A percentile compares a stretch with the other conserved stretches of the same genome.
These are phyloP conservation scores for Rubia occidens DNA, from an alignment of 305 asterid species.

Conservation along the genomic window DNA sequence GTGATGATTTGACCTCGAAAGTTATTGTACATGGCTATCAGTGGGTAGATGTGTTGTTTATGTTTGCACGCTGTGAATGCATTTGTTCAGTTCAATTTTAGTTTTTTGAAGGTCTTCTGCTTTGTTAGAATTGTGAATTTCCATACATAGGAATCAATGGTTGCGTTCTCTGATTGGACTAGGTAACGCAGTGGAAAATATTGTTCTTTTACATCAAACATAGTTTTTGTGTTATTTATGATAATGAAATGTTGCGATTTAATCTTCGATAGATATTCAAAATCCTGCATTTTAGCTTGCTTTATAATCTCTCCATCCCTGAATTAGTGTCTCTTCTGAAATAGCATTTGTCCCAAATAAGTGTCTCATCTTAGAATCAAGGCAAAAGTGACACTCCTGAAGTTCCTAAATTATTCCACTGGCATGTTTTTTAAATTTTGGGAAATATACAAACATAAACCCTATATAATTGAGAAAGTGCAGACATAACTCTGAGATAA, in stretches of 20 bases:
- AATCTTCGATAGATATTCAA: background rate
- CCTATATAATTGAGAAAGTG: too few species aligned
- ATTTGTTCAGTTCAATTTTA: background rate
- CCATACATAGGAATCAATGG: background rate
- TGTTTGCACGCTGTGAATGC: conserved; percentile 5
- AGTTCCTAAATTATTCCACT: background rate
- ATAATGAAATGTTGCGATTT: too few species aligned
- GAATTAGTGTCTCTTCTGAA: background rate
- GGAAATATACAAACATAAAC: too few species aligned
- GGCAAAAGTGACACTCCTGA: background rate
- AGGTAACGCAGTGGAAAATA: background rate
- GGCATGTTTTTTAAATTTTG: too few species aligned
- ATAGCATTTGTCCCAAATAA: background rate
- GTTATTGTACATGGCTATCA: conserved; percentile 90
- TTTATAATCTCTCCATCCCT: background rate
- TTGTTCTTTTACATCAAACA: background rate
- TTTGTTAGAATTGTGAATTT: conserved; percentile 5
- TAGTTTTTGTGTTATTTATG: background rate
- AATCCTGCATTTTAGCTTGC: background rate
- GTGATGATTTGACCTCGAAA: conserved; percentile 93
- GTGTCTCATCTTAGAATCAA: background rate
- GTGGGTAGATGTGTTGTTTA: conserved; percentile 43
- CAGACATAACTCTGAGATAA: too few species aligned
- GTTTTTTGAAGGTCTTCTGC: background rate
- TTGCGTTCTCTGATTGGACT: background rate